Conservation (phyloP, 2,329 filamentous ascomycete species). For the Penicillium palitans region DNA sequence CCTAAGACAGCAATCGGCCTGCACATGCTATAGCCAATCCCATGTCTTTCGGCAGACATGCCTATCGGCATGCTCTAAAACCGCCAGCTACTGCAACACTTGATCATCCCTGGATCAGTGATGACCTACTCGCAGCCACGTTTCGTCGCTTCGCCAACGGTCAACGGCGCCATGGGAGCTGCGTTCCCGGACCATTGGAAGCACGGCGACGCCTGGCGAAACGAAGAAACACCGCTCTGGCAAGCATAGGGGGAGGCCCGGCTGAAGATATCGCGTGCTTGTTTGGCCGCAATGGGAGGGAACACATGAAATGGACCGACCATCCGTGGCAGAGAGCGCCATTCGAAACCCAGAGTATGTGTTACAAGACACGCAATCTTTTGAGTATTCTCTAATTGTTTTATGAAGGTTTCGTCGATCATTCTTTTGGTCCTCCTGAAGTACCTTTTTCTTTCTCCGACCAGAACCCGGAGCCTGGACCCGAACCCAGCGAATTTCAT, state of each 20-base stretch:
- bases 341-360: conserved; percentile 28
- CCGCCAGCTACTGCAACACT: conserved; percentile 26
- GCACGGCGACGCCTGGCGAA: conserved; percentile 57
- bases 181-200: conserved; percentile 63
- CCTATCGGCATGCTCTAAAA: conserved; percentile 41
- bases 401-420: conserved; percentile 21
- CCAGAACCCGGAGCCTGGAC: conserved; percentile 15
- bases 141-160: conserved; percentile 51
- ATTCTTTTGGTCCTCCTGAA: conserved; percentile 21
- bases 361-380: background rate
- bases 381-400: background rate
- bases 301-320: conserved; percentile 41
- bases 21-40: conserved; percentile 22
- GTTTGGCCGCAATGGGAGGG: conserved; percentile 43
- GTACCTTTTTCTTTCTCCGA: conserved; percentile 24
- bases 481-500: conserved; percentile 12
- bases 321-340: conserved; percentile 27
- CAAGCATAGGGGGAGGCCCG: conserved; percentile 34
- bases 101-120: conserved; percentile 49
- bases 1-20: conserved; percentile 24
- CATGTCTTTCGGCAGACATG: conserved; percentile 48
- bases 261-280: conserved; percentile 43
- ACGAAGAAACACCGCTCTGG: conserved; percentile 55
- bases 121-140: conserved; percentile 46
- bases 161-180: conserved; percentile 58